Evolutionary conservation across 2,329 filamentous ascomycete species (phyloP), one percentile per base, ranked within the genome.

Genomic region (Mycosphaerella sp.): DNA sequence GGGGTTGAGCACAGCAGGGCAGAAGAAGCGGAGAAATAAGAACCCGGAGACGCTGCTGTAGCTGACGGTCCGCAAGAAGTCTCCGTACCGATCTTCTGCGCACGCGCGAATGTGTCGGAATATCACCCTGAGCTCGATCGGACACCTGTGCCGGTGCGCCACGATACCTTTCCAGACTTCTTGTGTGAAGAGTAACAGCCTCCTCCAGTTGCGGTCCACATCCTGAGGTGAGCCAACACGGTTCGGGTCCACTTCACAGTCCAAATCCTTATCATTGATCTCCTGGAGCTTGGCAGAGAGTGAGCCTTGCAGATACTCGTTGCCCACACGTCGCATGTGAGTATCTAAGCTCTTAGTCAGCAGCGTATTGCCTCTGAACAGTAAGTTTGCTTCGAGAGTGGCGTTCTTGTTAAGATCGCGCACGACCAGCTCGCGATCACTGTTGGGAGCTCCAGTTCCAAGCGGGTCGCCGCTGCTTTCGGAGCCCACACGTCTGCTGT

Each of bases 31-130:
- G 57, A 97, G 77, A 69, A 97, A 97, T 10, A 97, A 73, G 66
- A 97, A 97, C 0, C 92, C 92, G 43, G 90, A 95, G 1, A 97
- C 90, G 67, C 90, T 95, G 49, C 91, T 96, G 68, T 95, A 97
- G 44, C 86, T 83, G 38, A 95, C 90, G 1, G 87, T 92, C 29
- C 90, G 84, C 41, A 95, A 75, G 65, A 95, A 96, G 69, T 95
- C 89, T 29, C 92, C 92, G 68, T 95, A 97, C 14, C 91, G 85
- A 69, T 96, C 91, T 64, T 96, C 92, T 12, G 92, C 91, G 55
- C 95, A 95, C 6, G 90, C 89, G 50, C 89, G 82, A 48, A 97
- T 87, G 64, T 95, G 95, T 66, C 95, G 87, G 64, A 97, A 85
- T 52, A 96, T 87, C 53, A 88, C 81, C 44, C 91, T 80, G 48